A percentile compares a stretch with the other conserved stretches of the same genome.
Evolutionary conservation across 192 early-diverging fungal genomes (phyloP).

Genomic region (Linnemannia schmuckeri): DNA sequence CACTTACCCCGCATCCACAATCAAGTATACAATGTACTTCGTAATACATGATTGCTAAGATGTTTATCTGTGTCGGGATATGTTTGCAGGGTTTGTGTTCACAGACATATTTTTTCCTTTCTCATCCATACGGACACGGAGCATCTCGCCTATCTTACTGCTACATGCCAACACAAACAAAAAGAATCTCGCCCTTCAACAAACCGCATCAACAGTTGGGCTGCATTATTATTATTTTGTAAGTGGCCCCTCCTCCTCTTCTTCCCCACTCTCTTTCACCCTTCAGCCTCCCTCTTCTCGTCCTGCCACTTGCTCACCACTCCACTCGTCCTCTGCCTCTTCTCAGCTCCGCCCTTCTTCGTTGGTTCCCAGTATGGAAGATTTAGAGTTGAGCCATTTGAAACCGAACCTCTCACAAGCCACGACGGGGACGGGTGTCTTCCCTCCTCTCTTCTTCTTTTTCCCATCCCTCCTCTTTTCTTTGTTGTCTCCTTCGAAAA

Average conservation of each 20-base stretch:
- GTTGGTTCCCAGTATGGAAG: not conserved
- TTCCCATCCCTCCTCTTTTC: not conserved
- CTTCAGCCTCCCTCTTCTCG: not conserved
- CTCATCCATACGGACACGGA: too few species aligned
- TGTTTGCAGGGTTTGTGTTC: too few species aligned
- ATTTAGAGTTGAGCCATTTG: not conserved
- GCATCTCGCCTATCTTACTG: too few species aligned
- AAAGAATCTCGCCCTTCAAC: not conserved
- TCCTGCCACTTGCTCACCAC: not conserved
- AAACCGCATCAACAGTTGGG: not conserved
- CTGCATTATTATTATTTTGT: not conserved
- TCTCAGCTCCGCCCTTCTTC: not conserved
- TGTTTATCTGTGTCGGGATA: too few species aligned
- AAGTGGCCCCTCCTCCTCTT: not conserved
- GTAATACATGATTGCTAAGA: too few species aligned
- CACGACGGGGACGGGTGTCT: not conserved
- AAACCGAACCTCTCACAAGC: slow-evolving; percentile 7
- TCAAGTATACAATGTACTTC: too few species aligned
- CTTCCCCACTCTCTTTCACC: not conserved
- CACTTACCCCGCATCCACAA: too few species aligned
- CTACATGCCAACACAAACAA: too few species aligned
- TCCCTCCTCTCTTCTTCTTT: not conserved
- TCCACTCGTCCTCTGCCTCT: not conserved
- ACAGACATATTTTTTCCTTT: too few species aligned
- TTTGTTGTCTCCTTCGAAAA: not conserved